Conservation (phyloP, 2,329 filamentous ascomycete genomes). For the Colletotrichum filicis region DNA sequence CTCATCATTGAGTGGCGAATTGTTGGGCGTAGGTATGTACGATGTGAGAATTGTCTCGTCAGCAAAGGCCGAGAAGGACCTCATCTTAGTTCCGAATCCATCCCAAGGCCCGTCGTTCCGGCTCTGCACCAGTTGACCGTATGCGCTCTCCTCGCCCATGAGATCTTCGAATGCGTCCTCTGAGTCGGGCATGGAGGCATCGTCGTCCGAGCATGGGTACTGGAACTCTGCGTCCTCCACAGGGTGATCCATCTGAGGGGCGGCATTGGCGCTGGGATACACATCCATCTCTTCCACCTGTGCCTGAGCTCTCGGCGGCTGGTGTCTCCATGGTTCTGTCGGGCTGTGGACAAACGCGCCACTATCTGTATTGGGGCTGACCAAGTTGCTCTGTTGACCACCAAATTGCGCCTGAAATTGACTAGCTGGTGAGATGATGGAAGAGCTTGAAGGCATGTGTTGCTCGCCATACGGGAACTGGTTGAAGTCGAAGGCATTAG, state of each 20-base stretch:
- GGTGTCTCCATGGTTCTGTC: conserved; percentile 8
- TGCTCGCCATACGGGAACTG: conserved; percentile 38
- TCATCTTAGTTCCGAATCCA: conserved; percentile 56
- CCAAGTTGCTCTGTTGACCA: conserved; percentile 6
- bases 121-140: conserved; percentile 51
- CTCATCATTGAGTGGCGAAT: conserved; percentile 81
- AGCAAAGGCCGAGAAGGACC: conserved; percentile 61
- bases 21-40: conserved; percentile 73
- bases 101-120: conserved; percentile 50
- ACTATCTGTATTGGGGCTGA: conserved; percentile 20
- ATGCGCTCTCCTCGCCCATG: conserved; percentile 47
- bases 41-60: conserved; percentile 66
- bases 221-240: conserved; percentile 39
- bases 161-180: conserved; percentile 65
- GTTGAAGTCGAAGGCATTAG: conserved; percentile 36
- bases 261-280: background rate
- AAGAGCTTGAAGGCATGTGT: conserved; percentile 31
- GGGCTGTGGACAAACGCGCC: conserved; percentile 10
- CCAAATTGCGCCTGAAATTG: conserved; percentile 31
- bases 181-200: conserved; percentile 70
- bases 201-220: conserved; percentile 67
- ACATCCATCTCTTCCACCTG: conserved; percentile 6
- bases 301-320: background rate
- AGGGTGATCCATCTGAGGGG: background rate
- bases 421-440: conserved; percentile 25